These are phyloP conservation scores for Exophiala sp. DNA, from an alignment of 2,329 filamentous ascomycete species.

Conservation along the genomic window DNA sequence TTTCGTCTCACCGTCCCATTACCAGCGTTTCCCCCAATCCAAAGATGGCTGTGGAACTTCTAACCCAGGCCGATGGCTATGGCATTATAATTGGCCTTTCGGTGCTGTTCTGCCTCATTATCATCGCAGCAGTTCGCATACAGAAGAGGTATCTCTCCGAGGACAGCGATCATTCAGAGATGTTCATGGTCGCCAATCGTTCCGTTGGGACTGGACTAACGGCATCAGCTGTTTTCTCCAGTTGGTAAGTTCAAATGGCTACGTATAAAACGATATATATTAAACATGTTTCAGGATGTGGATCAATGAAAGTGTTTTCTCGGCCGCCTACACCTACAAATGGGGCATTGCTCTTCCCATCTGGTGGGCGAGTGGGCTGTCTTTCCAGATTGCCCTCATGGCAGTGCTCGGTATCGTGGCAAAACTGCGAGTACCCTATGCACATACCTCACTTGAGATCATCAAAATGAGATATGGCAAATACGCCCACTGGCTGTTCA, in stretches of 20 bases:
- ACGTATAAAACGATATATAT: not conserved
- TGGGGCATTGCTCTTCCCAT: slow-evolving; percentile 37
- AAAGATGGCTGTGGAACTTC: slow-evolving; percentile 23
- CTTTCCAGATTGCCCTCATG: slow-evolving; percentile 51
- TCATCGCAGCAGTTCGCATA: slow-evolving; percentile 45
- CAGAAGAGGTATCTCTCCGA: slow-evolving; percentile 44
- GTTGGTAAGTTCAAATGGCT: slow-evolving; percentile 27
- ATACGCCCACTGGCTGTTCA: slow-evolving; percentile 40
- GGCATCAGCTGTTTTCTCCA: slow-evolving; percentile 38
- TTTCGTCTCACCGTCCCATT: not conserved
- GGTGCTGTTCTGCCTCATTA: slow-evolving; percentile 47
- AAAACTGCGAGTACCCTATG: slow-evolving; percentile 50
- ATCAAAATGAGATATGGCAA: slow-evolving; percentile 48
- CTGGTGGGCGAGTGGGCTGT: slow-evolving; percentile 41
- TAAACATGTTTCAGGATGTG: slow-evolving; percentile 28
- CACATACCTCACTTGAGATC: slow-evolving; percentile 51
- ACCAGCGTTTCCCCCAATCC: not conserved
- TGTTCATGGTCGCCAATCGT: slow-evolving; percentile 41
- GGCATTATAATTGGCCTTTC: slow-evolving; percentile 50
- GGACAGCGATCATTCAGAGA: slow-evolving; percentile 43
- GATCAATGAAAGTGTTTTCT: slow-evolving; percentile 38
- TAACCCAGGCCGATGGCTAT: slow-evolving; percentile 40
- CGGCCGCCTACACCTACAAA: slow-evolving; percentile 34
- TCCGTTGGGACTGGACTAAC: slow-evolving; percentile 37
- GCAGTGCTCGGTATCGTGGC: slow-evolving; percentile 48